Evolutionary conservation across 306 rosid species (phyloP), one percentile per base, ranked within the genome.

Genomic region (Inga leiocalycina): DNA sequence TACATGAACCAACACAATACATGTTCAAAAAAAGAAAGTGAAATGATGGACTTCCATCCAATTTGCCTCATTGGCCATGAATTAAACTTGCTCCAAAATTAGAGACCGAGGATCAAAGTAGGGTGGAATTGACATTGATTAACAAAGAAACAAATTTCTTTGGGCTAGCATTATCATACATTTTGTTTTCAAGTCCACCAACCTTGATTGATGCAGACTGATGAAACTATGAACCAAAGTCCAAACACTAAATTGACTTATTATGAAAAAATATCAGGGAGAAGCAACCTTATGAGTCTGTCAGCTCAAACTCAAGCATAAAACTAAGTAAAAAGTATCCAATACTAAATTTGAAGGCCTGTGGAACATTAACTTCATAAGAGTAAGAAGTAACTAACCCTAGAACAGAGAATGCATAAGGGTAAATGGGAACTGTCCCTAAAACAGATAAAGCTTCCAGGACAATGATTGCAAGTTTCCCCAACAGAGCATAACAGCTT

Each of bases 1-100:
- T 93, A 61, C 73, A 75, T 19, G 81, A 80, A 76, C n/a, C 68
- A 62, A 37, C 52, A 82, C 34, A 81, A 74, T 30, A 34, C 51
- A 61, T 8, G 64, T 52, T 16, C 56, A 37, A 5, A 46, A 12
- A 8, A 2, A 32, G n/a, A 82, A 73, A 6, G 65, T 76, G 61
- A 74, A 66, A 37, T 30, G 6, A 37, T n/a, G 6, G 43, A 79
- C 45, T 59, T 49, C 20, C n/a, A 3, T 35, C 45, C 59, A 45
- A 66, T 52, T 68, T 66, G 32, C 73, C n/a, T 39, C 46, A 35
- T 54, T 35, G 14, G 8, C 39, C 5, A 20, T 16, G 35, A 54
- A 69, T 64, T 2, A 41, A 32, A 52, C 52, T 12, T 12, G 4
- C 20, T 78, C 48, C 71, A 65, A 66, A 46, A 19, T 19, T 44